Base-by-base conservation (phyloP, 176 grass and related monocot species). In the Triticum dicoccoides region DNA sequence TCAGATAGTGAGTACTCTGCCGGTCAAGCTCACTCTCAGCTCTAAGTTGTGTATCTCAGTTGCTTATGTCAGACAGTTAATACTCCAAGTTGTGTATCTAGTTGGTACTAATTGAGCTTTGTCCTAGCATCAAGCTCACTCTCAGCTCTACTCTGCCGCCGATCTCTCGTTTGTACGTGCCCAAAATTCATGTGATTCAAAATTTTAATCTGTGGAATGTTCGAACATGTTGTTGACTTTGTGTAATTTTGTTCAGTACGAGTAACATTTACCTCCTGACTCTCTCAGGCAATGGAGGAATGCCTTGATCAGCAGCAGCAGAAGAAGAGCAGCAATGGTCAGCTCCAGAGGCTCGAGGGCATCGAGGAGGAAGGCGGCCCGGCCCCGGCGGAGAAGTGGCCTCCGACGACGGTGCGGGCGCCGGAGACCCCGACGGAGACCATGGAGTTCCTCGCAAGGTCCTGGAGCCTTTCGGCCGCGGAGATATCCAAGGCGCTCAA, bases 351-450 rank as follows among this genome's bases (percentile, higher is more conserved):
- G 61, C 91, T 98, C 0, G 93, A 98, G 81, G 89, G 91, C 91
- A 95, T 98, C 14, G 88, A 90, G 74, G 95, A 98, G 82, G 95
- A 98, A 84, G 88, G 80, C 37, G 11, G 1, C 20, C 58, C 67
- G 56, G 56, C 56, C 18, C 56, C 56, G 0, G 80, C 86, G 9
- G 58, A 82, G 27, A 91, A 90, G 83, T 79, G 86, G 82, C 65
- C 82, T 66, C 80, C 89, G 10, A 77, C 90, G 56, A 79, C 89
- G 30, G 92, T 98, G 47, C 88, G 77, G 67, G 80, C 93, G 8
- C 95, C 95, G 1, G 96, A 98, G 84, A 98, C 96, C 5, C 96
- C 96, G 1, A 98, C 93, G 37, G 96, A 98, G 87, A 93, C 96
- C 8, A 98, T 98, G 93, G 96, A 98, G 88, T 98, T 95, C 84